A percentile compares a stretch with the other conserved stretches of the same genome.
phyloP scores from a whole-genome alignment of 805 yeast species.

The Yamadazyma paraphyllophila region DNA sequence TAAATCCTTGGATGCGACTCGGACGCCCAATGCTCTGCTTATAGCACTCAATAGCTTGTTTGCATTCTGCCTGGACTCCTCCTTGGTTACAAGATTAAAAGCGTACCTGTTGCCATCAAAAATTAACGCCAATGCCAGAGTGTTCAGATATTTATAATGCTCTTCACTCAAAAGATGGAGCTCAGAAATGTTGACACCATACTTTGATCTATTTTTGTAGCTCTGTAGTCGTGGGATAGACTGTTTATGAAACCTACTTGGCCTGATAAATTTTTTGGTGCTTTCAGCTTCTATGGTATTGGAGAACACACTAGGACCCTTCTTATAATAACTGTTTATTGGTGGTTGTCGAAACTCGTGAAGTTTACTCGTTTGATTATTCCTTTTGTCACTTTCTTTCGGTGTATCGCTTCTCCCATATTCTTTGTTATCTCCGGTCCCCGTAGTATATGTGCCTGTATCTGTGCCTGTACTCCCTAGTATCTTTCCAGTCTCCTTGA shows the following conservation, averaged over 20 bases:
- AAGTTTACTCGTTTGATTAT: background rate
- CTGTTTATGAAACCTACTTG: background rate
- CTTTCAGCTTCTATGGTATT: constrained; percentile 37
- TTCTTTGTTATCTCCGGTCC: no score
- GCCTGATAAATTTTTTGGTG: constrained; percentile 15
- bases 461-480: background rate
- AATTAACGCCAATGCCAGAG: background rate
- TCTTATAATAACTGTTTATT: constrained; percentile 7
- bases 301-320: constrained; percentile 29
- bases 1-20: constrained; percentile 8
- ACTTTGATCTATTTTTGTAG: background rate
- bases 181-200: constrained; percentile 2
- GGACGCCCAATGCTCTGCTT: constrained; percentile 13
- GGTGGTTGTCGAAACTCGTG: background rate
- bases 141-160: background rate
- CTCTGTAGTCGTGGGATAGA: no score
- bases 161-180: constrained; percentile 8
- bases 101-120: constrained; percentile 22
- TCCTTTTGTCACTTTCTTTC: background rate
- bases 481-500: background rate
- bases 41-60: constrained; percentile 20
- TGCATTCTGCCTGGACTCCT: constrained; percentile 16
- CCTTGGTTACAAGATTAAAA: constrained; percentile 24
- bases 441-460: no score
- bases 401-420: background rate